Conservation (phyloP, 306 rosid species). For the Echinosophora koreensis region DNA sequence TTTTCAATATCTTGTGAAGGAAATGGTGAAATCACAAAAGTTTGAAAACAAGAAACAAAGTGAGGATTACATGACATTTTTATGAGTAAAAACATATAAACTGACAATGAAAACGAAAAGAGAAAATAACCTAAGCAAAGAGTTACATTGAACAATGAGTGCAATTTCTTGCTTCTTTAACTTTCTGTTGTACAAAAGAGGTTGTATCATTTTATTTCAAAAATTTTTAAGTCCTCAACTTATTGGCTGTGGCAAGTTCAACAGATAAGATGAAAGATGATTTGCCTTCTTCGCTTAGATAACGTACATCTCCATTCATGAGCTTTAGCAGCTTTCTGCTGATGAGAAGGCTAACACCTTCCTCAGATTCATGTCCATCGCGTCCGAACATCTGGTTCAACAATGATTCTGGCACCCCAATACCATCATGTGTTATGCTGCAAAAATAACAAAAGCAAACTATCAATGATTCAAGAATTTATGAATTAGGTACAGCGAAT, state of each 20-base stretch:
- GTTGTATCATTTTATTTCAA: slow-evolving; percentile 28
- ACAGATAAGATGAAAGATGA: slow-evolving; percentile 76
- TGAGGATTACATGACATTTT: no score
- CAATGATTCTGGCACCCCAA: slow-evolving; percentile 79
- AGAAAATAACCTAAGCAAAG: no score
- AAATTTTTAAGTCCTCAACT: slow-evolving; percentile 43
- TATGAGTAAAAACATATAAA: no score
- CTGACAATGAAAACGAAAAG: no score
- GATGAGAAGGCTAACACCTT: slow-evolving; percentile 79
- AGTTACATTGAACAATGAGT: no score
- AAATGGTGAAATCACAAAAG: no score
- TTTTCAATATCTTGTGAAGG: no score
- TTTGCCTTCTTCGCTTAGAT: slow-evolving; percentile 82
- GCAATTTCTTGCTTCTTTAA: slow-evolving; percentile 31
- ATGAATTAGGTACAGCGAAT: not conserved
- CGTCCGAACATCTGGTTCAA: slow-evolving; percentile 86
- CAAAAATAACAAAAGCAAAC: slow-evolving; percentile 23
- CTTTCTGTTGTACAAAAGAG: slow-evolving; percentile 34
- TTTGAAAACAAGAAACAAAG: no score
- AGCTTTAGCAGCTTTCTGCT: slow-evolving; percentile 86
- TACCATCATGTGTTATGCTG: slow-evolving; percentile 79
- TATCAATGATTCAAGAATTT: not conserved
- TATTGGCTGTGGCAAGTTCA: slow-evolving; percentile 78
- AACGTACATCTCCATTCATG: slow-evolving; percentile 89
- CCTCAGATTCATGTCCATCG: slow-evolving; percentile 68